Evolutionary conservation across 805 yeast genomes (phyloP).

Genomic region (Hanseniaspora opuntiae): DNA sequence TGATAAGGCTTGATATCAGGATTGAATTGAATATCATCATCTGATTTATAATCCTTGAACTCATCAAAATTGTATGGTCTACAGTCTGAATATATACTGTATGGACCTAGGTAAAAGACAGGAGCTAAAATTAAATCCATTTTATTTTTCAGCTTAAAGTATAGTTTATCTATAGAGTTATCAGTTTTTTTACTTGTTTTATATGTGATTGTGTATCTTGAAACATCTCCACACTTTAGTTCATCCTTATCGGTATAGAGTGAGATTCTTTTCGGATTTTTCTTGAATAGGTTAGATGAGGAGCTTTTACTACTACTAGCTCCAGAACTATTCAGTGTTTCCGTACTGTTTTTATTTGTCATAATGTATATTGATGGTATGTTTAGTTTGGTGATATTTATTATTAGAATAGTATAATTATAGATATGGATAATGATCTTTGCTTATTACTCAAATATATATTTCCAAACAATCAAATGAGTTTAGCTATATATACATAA

Average conservation of each 20-base stretch:
- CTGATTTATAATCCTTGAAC: conserved; percentile 24
- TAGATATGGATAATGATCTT: no score
- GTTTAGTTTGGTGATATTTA: no score
- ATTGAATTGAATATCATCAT: conserved; percentile 33
- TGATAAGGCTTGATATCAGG: conserved; percentile 60
- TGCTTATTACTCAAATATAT: no score
- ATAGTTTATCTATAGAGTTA: not conserved
- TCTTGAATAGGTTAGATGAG: not conserved
- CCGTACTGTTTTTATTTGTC: not conserved
- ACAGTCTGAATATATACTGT: conserved; percentile 69
- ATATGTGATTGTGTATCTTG: conserved; percentile 3
- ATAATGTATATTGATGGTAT: not conserved
- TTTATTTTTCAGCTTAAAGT: conserved; percentile 41
- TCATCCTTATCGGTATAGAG: not conserved
- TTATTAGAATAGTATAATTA: no score
- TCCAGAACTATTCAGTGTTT: not conserved
- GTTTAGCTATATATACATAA: no score
- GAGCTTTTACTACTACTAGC: not conserved
- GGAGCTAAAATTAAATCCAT: conserved; percentile 68
- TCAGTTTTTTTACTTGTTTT: not conserved
- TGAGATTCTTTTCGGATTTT: not conserved
- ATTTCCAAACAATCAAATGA: no score
- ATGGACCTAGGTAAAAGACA: conserved; percentile 82
- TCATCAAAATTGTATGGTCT: conserved; percentile 52
- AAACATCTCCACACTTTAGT: conserved; percentile 9